phyloP scores from a whole-genome alignment of 1,284 basidiomycete genomes.

The Trichosporon coremiiforme region DNA sequence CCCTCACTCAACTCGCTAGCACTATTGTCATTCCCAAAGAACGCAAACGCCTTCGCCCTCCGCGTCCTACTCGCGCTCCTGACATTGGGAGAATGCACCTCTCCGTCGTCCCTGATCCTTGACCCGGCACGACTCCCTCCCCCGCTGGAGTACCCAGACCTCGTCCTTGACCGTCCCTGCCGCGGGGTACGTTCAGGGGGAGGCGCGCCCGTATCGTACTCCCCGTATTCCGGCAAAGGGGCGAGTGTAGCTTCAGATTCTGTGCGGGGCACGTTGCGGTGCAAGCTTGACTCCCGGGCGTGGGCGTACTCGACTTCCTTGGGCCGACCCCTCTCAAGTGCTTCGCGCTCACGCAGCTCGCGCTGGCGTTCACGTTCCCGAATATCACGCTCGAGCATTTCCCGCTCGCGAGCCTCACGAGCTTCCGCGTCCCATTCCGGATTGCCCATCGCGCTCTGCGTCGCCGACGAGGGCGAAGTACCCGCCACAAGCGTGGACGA shows the following conservation, averaged over 20 bases:
- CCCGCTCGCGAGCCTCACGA: background rate
- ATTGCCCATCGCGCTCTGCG: background rate
- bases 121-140: background rate
- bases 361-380: background rate
- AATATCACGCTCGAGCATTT: background rate
- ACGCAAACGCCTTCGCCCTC: conserved; percentile 53
- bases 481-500: too few species aligned
- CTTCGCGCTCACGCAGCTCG: background rate
- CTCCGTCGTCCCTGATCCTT: conserved; percentile 5
- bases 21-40: conserved; percentile 47
- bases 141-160: too few species aligned
- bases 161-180: conserved; percentile 26
- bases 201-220: background rate
- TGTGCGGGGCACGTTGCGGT: conserved; percentile 12
- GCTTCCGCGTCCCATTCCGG: background rate
- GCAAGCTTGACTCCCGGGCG: conserved; percentile 8
- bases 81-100: background rate
- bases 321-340: background rate
- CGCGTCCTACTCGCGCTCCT: conserved; percentile 16
- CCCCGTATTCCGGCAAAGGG: conserved; percentile 8
- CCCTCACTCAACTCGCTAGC: background rate
- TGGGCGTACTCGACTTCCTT: background rate
- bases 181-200: conserved; percentile 22
- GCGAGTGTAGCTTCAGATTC: conserved; percentile 28
- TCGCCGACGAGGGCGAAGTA: background rate